phyloP scores from a whole-genome alignment of 1,139 yeast species.

The Pichia sp. region DNA sequence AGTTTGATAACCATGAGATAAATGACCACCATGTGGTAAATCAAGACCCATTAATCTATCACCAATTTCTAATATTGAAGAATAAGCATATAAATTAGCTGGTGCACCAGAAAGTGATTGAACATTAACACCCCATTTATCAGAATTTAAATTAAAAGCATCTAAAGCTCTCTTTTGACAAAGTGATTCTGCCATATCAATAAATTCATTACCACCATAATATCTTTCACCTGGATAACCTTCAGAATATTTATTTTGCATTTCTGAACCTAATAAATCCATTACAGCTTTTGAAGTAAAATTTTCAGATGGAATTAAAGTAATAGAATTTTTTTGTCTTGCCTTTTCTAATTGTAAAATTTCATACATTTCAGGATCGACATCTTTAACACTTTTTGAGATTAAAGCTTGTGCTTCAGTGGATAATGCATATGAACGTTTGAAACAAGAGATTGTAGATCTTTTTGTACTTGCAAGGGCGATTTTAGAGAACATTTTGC shows the following conservation, averaged over 20 bases:
- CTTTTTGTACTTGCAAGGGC: constrained; percentile 3
- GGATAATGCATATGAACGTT: constrained; percentile 41
- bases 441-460: not conserved
- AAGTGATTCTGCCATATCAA: constrained; percentile 83
- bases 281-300: constrained; percentile 92
- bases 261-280: constrained; percentile 88
- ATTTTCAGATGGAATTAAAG: constrained; percentile 91
- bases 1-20: constrained; percentile 97
- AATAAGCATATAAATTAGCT: constrained; percentile 93
- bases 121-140: constrained; percentile 96
- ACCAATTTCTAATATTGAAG: no score
- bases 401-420: constrained; percentile 46
- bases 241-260: constrained; percentile 79
- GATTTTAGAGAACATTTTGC: constrained; percentile 2
- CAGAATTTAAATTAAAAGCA: constrained; percentile 75
- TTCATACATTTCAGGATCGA: constrained; percentile 82
- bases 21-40: constrained; percentile 97
- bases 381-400: constrained; percentile 56
- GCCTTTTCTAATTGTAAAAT: constrained; percentile 66
- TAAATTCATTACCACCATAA: constrained; percentile 89
- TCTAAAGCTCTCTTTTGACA: constrained; percentile 92
- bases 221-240: constrained; percentile 88
- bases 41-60: constrained; percentile 97
- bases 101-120: constrained; percentile 97
- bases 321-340: constrained; percentile 86